These are phyloP conservation scores for Rhypophila decipiens DNA, from an alignment of 495 filamentous ascomycete species.

Conservation along the genomic window DNA sequence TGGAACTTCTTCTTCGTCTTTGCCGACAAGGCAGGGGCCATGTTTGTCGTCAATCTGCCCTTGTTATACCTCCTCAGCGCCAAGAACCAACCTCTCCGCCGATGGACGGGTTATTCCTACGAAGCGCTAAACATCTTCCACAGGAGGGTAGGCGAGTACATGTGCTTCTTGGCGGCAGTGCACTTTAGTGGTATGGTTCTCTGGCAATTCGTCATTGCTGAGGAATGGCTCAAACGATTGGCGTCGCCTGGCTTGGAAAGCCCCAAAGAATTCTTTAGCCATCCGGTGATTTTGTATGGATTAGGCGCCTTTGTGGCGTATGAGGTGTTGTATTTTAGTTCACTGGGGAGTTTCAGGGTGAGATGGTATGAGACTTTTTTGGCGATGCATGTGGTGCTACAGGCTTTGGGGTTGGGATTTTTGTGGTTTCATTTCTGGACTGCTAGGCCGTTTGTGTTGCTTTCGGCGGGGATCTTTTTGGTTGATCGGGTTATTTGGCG, in stretches of 20 bases:
- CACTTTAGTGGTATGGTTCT: conserved; percentile 35
- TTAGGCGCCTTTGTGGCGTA: conserved; percentile 46
- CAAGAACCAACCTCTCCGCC: conserved; percentile 55
- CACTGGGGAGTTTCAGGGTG: conserved; percentile 18
- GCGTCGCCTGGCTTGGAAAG: conserved; percentile 9
- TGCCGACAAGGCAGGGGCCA: conserved; percentile 50
- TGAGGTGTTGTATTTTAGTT: conserved; percentile 49
- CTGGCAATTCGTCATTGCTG: conserved; percentile 31
- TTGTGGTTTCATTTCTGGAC: conserved; percentile 49
- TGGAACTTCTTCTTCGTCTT: conserved; percentile 45
- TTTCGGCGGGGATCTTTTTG: conserved; percentile 44
- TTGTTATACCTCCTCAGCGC: conserved; percentile 55
- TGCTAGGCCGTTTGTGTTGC: conserved; percentile 15
- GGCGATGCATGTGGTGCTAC: conserved; percentile 43
- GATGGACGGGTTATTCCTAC: conserved; percentile 56
- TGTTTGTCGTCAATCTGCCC: conserved; percentile 49
- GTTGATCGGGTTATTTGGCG: conserved; percentile 54
- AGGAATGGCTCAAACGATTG: conserved; percentile 20
- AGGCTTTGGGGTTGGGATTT: conserved; percentile 43
- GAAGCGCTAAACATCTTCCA: conserved; percentile 60
- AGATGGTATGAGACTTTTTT: conserved; percentile 26
- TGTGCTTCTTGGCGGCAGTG: conserved; percentile 28
- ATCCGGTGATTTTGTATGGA: conserved; percentile 27
- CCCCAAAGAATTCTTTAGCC: conserved; percentile 16
- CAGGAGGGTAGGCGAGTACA: conserved; percentile 22